Base-by-base conservation (phyloP, 2,329 filamentous ascomycete genomes). In the Chalara sp. region DNA sequence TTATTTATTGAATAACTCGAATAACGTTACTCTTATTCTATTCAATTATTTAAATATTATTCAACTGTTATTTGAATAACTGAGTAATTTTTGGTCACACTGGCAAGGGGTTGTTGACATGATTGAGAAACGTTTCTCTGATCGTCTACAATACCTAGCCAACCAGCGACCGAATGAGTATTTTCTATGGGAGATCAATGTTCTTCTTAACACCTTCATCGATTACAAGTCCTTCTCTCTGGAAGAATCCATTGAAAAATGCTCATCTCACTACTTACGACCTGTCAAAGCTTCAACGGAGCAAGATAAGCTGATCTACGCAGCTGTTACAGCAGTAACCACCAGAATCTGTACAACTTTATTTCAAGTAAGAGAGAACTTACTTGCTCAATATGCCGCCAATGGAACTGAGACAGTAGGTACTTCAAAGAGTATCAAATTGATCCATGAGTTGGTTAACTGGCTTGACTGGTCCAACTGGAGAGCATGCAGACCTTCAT, bases 201-300 rank as follows among this genome's bases (percentile, higher is more conserved):
- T 56, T 12, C 62, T 72, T 8, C 61, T 75, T 1, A 65, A 71
- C 30, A 63, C 68, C 7, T 72, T 69, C 55, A 66, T 75, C 21
- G 67, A 76, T 54, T 68, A 72, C 53, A 44, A 64, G 3, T 56
- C 66, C 2, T 64, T 67, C 12, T 65, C 39, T n/a, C 31, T 66
- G n/a, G 64, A 67, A 10, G 64, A 63, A 1, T 74, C 78, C 11
- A 67, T 67, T 6, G 63, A 67, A 1, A 67, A 71, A 41, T 84
- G 80, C 60, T 65, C 70, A 0, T 52, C 65, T 5, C 74, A 78
- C 46, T 73, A 72, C 52, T 66, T 75, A 0, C 54, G 60, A 3
- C 61, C 68, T 46, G 63, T 47, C 10, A 50, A 53, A 6, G n/a
- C 29, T 12, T 44, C 40, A 6, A 48, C 50, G 3, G 29, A 30